Base-by-base conservation (phyloP, 495 filamentous ascomycete genomes). In the Penicillium antarcticum region DNA sequence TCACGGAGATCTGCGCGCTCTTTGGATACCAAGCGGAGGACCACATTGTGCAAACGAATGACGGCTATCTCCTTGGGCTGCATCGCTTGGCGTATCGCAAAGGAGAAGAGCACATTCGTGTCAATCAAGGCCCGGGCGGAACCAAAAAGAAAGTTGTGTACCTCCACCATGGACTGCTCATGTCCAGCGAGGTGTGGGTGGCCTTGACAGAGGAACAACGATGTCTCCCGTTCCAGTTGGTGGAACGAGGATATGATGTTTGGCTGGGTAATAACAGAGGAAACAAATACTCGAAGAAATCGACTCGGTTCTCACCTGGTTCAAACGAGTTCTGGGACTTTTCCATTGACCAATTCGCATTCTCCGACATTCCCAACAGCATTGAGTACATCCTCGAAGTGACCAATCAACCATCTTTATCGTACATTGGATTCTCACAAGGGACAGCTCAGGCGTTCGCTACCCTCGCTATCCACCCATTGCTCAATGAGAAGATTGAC, bases 111-210 rank as follows among this genome's bases (percentile, higher is more conserved):
- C 78, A 82, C 29, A 70, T 73, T 33, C 57, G 56, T 1, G 85
- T 94, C 60, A 95, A 95, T 62, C 71, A 80, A 35, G 88, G 89
- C 2, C 70, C 82, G 3, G 73, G 75, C n/a, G 85, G 86, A 59
- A 52, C 88, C 13, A 79, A 77, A 69, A 96, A 95, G 72, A 88
- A 85, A 51, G 88, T 97, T 9, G 87, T 96, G 8, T 98, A 97
- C 68, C 74, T 98, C 54, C 94, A 98, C 68, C 94, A 98, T 70
- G 94, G 94, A 18, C 77, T 98, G 45, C 77, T 98, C 50, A 98
- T 98, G 94, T 96, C 95, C 68, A 96, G 91, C 68, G 94, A 98
- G 72, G 94, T 97, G 17, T 98, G 94, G 94, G 89, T 97, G 16
- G 95, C 89, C 64, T 71, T 90, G 60, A 92, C 92, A 3, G 91